phyloP scores from a whole-genome alignment of 2,329 filamentous ascomycete species.

The Aspergillus floridensis region DNA sequence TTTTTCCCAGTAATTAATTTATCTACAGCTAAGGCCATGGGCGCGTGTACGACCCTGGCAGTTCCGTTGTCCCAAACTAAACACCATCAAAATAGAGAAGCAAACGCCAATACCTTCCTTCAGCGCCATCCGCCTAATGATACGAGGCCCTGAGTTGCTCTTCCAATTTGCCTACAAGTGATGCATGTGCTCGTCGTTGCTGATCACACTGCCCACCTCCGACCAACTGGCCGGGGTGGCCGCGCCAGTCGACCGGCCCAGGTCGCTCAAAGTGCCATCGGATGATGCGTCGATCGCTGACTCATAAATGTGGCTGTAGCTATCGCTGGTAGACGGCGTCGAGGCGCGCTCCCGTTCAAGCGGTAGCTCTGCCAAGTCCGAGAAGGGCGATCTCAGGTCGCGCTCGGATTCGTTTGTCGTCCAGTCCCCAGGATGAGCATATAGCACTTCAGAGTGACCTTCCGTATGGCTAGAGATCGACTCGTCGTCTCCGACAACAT shows the following conservation, averaged over 20 bases:
- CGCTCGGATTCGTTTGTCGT: conserved; percentile 20
- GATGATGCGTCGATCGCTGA: conserved; percentile 32
- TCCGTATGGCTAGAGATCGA: conserved; percentile 34
- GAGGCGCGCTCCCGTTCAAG: conserved; percentile 27
- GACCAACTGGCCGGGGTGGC: conserved; percentile 45
- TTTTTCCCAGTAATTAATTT: not conserved
- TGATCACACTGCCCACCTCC: conserved; percentile 45
- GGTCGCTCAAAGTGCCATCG: conserved; percentile 41
- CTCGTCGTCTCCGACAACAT: not conserved
- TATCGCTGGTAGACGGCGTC: conserved; percentile 38
- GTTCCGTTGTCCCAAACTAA: not conserved
- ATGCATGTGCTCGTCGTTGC: conserved; percentile 36
- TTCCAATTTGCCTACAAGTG: conserved; percentile 13
- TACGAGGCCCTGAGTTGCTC: not conserved
- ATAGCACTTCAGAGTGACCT: conserved; percentile 31
- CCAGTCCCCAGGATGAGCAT: conserved; percentile 29
- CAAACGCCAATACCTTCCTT: not conserved
- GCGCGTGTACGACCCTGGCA: not conserved
- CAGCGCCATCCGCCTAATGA: not conserved
- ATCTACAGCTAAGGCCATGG: not conserved
- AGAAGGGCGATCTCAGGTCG: conserved; percentile 21
- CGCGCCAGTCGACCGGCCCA: conserved; percentile 31
- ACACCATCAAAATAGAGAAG: not conserved
- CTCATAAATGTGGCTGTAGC: conserved; percentile 38
- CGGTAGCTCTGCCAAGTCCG: conserved; percentile 18